phyloP scores from a whole-genome alignment of 805 yeast genomes.

The Brettanomyces naardenensis region DNA sequence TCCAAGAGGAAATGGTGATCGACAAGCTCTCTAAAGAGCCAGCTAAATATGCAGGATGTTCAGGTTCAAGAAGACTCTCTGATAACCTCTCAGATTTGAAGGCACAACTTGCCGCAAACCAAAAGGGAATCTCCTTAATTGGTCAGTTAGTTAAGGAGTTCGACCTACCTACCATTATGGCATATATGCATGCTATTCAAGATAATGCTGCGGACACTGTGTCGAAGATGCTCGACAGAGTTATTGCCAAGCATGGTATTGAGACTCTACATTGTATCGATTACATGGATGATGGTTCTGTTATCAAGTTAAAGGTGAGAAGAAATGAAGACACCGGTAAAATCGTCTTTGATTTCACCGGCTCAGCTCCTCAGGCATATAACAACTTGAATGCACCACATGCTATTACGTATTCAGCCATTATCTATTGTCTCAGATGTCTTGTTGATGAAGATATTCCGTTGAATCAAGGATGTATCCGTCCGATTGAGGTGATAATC shows the following conservation, averaged over 20 bases:
- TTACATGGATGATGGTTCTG: slow-evolving; percentile 76
- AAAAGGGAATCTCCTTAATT: slow-evolving; percentile 69
- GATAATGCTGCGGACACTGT: slow-evolving; percentile 71
- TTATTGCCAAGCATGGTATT: slow-evolving; percentile 35
- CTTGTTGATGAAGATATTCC: slow-evolving; percentile 85
- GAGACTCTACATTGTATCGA: slow-evolving; percentile 46
- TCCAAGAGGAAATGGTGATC: slow-evolving; percentile 66
- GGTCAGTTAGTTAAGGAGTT: slow-evolving; percentile 54
- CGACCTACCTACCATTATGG: slow-evolving; percentile 47
- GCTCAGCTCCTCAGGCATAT: slow-evolving; percentile 80
- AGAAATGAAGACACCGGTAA: slow-evolving; percentile 33
- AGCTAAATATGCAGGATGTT: slow-evolving; percentile 74
- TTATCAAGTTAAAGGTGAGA: slow-evolving; percentile 44
- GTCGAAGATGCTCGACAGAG: slow-evolving; percentile 38
- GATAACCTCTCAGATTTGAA: slow-evolving; percentile 81
- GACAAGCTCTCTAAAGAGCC: slow-evolving; percentile 60
- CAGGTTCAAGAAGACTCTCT: slow-evolving; percentile 77
- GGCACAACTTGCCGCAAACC: slow-evolving; percentile 86
- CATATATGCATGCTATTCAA: slow-evolving; percentile 79
- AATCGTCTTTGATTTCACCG: slow-evolving; percentile 76
- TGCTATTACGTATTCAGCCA: slow-evolving; percentile 84
- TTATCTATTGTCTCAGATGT: slow-evolving; percentile 79
- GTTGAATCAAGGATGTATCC: slow-evolving; percentile 84
- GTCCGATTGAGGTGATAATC: slow-evolving; percentile 62
- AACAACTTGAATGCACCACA: slow-evolving; percentile 91